Evolutionary conservation across 176 grass and related monocot genomes (phyloP).

Genomic region (Paspalum vaginatum): DNA sequence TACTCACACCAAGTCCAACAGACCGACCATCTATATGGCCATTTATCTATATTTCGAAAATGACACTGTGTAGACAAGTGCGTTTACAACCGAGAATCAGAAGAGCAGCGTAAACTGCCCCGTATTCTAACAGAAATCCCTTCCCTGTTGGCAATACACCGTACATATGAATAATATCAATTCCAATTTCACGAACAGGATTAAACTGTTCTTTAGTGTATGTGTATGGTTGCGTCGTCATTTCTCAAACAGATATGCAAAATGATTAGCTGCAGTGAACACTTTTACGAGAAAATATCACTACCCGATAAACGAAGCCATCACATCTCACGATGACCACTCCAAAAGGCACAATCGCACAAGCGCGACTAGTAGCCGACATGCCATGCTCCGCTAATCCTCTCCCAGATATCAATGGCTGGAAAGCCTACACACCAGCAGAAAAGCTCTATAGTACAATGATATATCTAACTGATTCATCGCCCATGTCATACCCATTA

Average conservation of each 20-base stretch:
- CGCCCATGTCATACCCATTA: background rate
- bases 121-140: no score
- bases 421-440: constrained; percentile 21
- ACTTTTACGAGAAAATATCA: background rate
- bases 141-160: no score
- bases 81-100: no score
- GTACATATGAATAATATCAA: no score
- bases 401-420: constrained; percentile 6
- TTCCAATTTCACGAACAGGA: no score
- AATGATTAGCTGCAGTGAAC: background rate
- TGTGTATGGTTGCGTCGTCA: no score
- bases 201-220: no score
- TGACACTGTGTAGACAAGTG: no score
- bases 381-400: constrained; percentile 10
- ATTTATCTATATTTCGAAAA: no score
- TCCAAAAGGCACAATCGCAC: background rate
- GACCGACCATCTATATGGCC: no score
- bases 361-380: background rate
- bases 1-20: no score
- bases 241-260: background rate
- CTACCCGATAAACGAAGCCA: background rate
- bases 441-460: constrained; percentile 33
- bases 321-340: constrained; percentile 1
- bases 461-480: constrained; percentile 5
- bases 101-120: no score